A percentile compares a stretch with the other conserved stretches of the same genome.
Conservation (phyloP, 768 basidiomycete species). For the Tubosaeta sp. region DNA sequence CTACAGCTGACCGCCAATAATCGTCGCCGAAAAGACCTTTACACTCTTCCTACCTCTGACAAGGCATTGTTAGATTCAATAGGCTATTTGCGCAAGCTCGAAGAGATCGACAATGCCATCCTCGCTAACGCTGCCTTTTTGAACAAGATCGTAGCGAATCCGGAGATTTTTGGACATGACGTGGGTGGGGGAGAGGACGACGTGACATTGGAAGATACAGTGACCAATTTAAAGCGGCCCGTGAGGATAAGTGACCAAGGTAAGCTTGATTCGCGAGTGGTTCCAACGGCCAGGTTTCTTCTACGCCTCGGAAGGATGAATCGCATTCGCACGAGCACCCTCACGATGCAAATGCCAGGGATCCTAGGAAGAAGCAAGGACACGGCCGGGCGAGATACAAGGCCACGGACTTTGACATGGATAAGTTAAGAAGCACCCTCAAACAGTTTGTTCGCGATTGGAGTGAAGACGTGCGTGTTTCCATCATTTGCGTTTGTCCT, state of each 20-base stretch:
- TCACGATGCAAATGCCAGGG: slow-evolving; percentile 10
- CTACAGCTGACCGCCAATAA: slow-evolving; percentile 55
- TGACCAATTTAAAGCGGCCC: background rate
- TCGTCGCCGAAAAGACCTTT: slow-evolving; percentile 72
- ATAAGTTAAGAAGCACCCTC: slow-evolving; percentile 86
- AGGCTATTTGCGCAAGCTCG: slow-evolving; percentile 76
- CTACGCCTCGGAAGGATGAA: slow-evolving; percentile 18
- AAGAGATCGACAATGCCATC: slow-evolving; percentile 78
- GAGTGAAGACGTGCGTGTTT: slow-evolving; percentile 65
- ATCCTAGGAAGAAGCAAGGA: slow-evolving; percentile 15
- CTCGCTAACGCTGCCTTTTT: slow-evolving; percentile 77
- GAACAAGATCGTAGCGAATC: slow-evolving; percentile 65
- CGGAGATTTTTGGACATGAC: slow-evolving; percentile 74
- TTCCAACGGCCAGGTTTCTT: slow-evolving; percentile 13
- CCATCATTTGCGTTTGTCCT: background rate
- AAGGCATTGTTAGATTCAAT: slow-evolving; percentile 61
- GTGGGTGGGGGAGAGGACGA: slow-evolving; percentile 13
- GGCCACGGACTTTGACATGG: slow-evolving; percentile 75
- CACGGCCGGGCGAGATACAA: slow-evolving; percentile 37
- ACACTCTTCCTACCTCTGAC: slow-evolving; percentile 63
- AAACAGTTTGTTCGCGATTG: slow-evolving; percentile 95
- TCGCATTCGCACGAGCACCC: slow-evolving; percentile 36
- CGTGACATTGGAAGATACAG: slow-evolving; percentile 14
- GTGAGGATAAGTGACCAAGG: slow-evolving; percentile 4
- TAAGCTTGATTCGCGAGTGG: slow-evolving; percentile 19